Evolutionary conservation across 164 flowering plant species (phyloP), one percentile per base, ranked within the genome.

Genomic region (Santalum album): DNA sequence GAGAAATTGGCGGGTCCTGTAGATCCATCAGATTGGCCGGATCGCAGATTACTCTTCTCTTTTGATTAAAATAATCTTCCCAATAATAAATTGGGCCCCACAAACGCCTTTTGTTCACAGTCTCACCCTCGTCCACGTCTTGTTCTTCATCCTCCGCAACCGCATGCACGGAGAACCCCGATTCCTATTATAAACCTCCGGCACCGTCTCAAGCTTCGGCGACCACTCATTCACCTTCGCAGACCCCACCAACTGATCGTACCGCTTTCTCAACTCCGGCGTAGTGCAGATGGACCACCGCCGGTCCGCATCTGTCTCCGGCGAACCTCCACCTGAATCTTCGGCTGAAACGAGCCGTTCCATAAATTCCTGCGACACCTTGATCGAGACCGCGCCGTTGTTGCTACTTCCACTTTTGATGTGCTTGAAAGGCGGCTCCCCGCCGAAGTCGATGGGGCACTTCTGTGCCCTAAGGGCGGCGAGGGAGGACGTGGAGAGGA

Each of bases 181-280:
- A n/a, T n/a, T n/a, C 70, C 85, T 72, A 48, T 57, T 61, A 50
- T 74, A 74, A 6, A 53, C 46, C 72, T 90, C 96, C 0, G 86
- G 67, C 52, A 90, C 86, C 16, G 97, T 75, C 58, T 90, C 91
- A 20, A 90, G 77, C 61, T 82, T 85, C 0, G 98, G 98, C 2
- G 98, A 87, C 98, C 98, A 90, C 4, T 65, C 50, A 57, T 78
- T 83, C 34, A 67, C 88, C 56, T 63, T 83, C 3, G 20, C 10
- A 10, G 80, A 61, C 57, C 91, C 82, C 16, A 90, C 96, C 49
- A 90, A 66, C 59, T 68, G 74, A 25, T 74, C 78, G 26, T 83
- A 90, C 11, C 82, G 91, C 66, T 82, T 87, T 73, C 80, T 62
- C 85, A 90, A 67, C 75, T 90, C 96, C 23, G 96, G 96, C 44